Evolutionary conservation across 192 early-diverging fungal species (phyloP).

Genomic region (Dissophora ornata): DNA sequence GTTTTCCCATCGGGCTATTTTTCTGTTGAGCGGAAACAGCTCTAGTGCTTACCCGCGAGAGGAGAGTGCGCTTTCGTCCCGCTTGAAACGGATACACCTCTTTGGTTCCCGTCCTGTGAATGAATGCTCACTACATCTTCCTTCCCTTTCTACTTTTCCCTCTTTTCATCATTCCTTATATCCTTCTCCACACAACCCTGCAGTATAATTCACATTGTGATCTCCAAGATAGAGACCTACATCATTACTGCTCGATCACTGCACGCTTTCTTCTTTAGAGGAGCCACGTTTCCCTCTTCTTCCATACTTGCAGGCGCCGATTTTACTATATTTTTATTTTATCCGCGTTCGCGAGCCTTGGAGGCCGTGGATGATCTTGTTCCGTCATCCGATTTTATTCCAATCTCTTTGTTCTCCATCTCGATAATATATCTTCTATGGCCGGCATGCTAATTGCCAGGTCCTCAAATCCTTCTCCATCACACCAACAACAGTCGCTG

Average conservation of each 20-base stretch:
- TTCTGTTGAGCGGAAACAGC: slow-evolving; percentile 11
- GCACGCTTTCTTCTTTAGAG: no score
- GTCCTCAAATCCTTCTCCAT: not conserved
- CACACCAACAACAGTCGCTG: slow-evolving; percentile 3
- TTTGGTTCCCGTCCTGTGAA: not conserved
- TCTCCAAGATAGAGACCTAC: no score
- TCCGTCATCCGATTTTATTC: not conserved
- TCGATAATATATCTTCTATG: not conserved
- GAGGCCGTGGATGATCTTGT: not conserved
- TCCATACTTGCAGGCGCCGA: no score
- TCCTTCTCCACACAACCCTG: not conserved
- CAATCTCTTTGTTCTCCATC: not conserved
- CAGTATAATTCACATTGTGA: no score
- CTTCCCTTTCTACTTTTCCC: not conserved
- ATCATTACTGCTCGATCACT: no score
- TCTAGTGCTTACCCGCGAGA: not conserved
- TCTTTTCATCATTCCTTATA: not conserved
- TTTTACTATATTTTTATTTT: no score
- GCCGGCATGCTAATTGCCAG: not conserved
- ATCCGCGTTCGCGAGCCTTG: no score
- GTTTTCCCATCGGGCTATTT: not conserved
- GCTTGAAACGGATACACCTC: not conserved
- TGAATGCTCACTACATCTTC: not conserved
- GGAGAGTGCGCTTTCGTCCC: not conserved
- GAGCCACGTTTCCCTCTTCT: no score